Evolutionary conservation across 306 rosid genomes (phyloP).

Genomic region (Alnus glutinosa): DNA sequence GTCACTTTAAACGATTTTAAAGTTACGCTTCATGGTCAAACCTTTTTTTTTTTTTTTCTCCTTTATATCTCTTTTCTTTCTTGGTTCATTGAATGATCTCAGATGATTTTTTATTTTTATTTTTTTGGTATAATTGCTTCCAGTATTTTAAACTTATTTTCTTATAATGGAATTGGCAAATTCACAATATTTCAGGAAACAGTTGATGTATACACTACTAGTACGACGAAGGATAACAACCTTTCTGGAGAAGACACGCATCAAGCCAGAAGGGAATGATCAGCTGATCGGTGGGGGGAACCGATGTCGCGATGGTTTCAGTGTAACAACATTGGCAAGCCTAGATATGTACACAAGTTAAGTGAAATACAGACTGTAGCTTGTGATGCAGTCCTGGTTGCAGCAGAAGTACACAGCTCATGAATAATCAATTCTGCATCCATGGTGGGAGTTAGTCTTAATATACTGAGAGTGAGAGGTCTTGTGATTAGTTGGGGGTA

Average conservation of each 20-base stretch:
- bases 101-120: not conserved
- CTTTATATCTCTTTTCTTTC: not conserved
- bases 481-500: not conserved
- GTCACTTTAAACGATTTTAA: not conserved
- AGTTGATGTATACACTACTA: conserved; percentile 44
- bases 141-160: not conserved
- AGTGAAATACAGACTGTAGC: not conserved
- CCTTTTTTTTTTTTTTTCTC: not conserved
- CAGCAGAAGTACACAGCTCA: not conserved
- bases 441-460: not conserved
- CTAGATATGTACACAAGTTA: conserved; percentile 23
- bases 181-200: conserved; percentile 56
- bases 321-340: conserved; percentile 5
- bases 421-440: not conserved
- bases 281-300: conserved; percentile 17
- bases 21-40: not conserved
- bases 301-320: conserved; percentile 17
- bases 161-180: conserved; percentile 6
- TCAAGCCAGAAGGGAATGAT: conserved; percentile 44
- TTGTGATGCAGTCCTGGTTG: not conserved
- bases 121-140: not conserved
- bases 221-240: conserved; percentile 38
- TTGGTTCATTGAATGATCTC: not conserved
- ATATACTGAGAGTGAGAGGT: not conserved
- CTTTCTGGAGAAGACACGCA: conserved; percentile 49